A percentile compares a stretch with the other conserved stretches of the same genome.
Conservation (phyloP, 2,329 filamentous ascomycete species). For the Alternaria ventricosa region DNA sequence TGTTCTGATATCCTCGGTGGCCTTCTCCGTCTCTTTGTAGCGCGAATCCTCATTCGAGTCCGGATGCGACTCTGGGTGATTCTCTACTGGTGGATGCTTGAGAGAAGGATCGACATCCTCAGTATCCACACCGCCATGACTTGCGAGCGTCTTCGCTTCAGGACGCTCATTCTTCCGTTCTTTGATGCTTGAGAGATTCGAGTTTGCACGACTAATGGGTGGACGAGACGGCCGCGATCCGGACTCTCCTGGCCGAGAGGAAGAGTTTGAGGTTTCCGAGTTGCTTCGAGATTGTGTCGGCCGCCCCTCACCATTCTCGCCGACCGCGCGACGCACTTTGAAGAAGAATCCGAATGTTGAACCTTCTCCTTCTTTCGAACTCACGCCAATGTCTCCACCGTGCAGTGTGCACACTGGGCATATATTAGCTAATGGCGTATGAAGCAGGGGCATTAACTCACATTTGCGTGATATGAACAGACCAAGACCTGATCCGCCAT, state of each 20-base stretch:
- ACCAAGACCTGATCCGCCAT: slow-evolving; percentile 51
- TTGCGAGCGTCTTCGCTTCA: slow-evolving; percentile 9
- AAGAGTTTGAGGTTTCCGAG: slow-evolving; percentile 26
- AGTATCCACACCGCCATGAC: slow-evolving; percentile 15
- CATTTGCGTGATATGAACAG: slow-evolving; percentile 49
- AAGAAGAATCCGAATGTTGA: slow-evolving; percentile 49
- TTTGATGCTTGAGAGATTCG: slow-evolving; percentile 34
- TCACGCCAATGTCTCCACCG: slow-evolving; percentile 48
- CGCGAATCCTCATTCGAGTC: slow-evolving; percentile 24
- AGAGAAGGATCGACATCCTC: slow-evolving; percentile 32
- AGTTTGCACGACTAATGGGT: slow-evolving; percentile 35
- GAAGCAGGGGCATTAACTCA: slow-evolving; percentile 9
- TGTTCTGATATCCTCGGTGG: slow-evolving; percentile 20
- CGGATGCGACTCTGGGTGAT: slow-evolving; percentile 36
- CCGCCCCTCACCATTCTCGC: slow-evolving; percentile 27
- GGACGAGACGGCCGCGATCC: slow-evolving; percentile 25
- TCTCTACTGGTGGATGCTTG: slow-evolving; percentile 42
- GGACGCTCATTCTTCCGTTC: slow-evolving; percentile 26
- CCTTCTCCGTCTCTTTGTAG: slow-evolving; percentile 28
- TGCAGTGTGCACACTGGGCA: slow-evolving; percentile 44
- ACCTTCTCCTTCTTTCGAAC: slow-evolving; percentile 43
- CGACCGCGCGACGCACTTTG: slow-evolving; percentile 40
- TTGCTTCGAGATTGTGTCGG: slow-evolving; percentile 34
- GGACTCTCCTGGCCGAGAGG: slow-evolving; percentile 14
- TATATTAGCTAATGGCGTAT: background rate